Evolutionary conservation across 2,329 filamentous ascomycete genomes (phyloP).

Genomic region (Phialemoniopsis sp.): DNA sequence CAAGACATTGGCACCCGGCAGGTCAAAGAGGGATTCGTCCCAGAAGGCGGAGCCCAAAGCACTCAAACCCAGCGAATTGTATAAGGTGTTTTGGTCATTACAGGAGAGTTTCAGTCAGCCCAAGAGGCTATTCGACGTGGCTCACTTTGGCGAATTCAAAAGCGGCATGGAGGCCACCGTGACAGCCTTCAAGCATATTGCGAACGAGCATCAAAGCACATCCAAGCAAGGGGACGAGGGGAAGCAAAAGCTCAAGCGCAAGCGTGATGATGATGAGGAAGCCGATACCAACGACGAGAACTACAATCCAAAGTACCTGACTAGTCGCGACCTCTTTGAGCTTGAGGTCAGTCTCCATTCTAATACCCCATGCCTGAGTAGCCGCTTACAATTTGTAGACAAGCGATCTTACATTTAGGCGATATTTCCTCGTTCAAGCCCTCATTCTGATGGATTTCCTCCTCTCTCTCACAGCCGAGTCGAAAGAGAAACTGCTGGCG

Average conservation of each 20-base stretch:
- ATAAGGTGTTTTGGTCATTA: slow-evolving; percentile 90
- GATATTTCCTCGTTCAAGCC: slow-evolving; percentile 91
- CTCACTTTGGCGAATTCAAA: slow-evolving; percentile 77
- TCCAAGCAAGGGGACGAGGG: slow-evolving; percentile 52
- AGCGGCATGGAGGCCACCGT: slow-evolving; percentile 66
- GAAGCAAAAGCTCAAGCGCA: slow-evolving; percentile 67
- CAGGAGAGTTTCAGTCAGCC: slow-evolving; percentile 92
- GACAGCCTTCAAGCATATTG: slow-evolving; percentile 47
- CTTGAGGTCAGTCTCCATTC: slow-evolving; percentile 62
- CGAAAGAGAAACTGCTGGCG: slow-evolving; percentile 73
- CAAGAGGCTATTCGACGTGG: slow-evolving; percentile 69
- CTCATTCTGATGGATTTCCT: slow-evolving; percentile 94
- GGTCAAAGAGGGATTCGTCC: slow-evolving; percentile 31
- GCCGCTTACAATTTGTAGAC: slow-evolving; percentile 49
- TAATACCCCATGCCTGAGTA: slow-evolving; percentile 1
- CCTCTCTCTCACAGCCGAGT: slow-evolving; percentile 77
- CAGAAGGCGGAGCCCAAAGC: slow-evolving; percentile 32
- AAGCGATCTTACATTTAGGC: slow-evolving; percentile 87
- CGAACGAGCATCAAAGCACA: slow-evolving; percentile 26
- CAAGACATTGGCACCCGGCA: slow-evolving; percentile 28
- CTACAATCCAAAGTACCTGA: slow-evolving; percentile 98
- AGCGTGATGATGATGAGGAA: slow-evolving; percentile 56
- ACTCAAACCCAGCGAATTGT: slow-evolving; percentile 68
- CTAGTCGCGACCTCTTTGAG: slow-evolving; percentile 93
- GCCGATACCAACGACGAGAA: slow-evolving; percentile 59